Percentiles rank a stretch among this genome's conserved stretches.
These are phyloP conservation scores for Hordeum vulgare DNA, from an alignment of 176 grass and related monocot genomes.

Conservation along the genomic window DNA sequence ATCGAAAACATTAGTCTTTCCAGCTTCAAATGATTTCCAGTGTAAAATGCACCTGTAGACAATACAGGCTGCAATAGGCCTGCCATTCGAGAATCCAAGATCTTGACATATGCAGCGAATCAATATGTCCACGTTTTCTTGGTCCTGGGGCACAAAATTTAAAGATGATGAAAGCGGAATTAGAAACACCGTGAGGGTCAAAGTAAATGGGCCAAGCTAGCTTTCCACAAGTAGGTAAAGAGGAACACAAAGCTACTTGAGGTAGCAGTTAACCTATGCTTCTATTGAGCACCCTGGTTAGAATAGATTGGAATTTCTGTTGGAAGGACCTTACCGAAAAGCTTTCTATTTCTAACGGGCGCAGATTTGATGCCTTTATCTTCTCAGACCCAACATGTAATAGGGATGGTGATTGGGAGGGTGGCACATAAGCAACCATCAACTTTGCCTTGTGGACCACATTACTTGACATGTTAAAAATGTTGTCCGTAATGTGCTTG, in stretches of 20 bases:
- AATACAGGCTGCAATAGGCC: conserved; percentile 76
- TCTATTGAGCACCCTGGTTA: neutral
- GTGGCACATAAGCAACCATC: neutral
- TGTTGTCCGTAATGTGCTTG: neutral
- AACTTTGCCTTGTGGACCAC: neutral
- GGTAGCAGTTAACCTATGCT: neutral
- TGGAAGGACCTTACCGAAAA: neutral
- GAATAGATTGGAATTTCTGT: neutral
- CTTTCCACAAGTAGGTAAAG: neutral
- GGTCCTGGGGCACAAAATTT: conserved; percentile 42
- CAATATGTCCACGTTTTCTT: conserved; percentile 49
- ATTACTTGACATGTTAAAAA: neutral
- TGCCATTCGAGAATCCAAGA: conserved; percentile 65
- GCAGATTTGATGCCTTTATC: neutral
- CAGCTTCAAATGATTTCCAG: conserved; percentile 94
- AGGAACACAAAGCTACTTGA: neutral
- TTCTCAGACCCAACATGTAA: neutral
- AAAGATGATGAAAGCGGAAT: neutral
- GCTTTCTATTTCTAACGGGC: neutral
- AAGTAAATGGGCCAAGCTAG: neutral
- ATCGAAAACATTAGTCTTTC: conserved; percentile 71
- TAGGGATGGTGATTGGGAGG: neutral
- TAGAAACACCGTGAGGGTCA: neutral
- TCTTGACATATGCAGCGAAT: conserved; percentile 82
- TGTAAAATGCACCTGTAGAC: conserved; percentile 83